These are phyloP conservation scores for Candida taoyuanica DNA, from an alignment of 805 yeast genomes.

Conservation along the genomic window DNA sequence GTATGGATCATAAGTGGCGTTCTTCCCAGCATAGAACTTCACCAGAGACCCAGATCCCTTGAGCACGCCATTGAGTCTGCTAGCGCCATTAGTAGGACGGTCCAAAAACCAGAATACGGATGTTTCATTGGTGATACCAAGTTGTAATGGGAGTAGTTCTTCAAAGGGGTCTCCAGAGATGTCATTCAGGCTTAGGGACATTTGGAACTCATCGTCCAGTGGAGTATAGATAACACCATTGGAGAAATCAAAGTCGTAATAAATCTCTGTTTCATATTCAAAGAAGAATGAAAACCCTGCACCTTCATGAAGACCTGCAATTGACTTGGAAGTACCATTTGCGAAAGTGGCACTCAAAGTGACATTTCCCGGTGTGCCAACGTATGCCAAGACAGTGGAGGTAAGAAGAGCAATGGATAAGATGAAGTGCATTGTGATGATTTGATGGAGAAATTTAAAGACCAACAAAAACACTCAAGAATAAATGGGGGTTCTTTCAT, in stretches of 20 bases:
- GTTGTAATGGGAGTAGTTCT: slow-evolving; percentile 9
- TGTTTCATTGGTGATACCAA: slow-evolving; percentile 5
- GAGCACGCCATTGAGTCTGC: slow-evolving; percentile 22
- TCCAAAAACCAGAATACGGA: slow-evolving; percentile 8
- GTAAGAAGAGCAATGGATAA: no score
- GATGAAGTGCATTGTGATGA: no score
- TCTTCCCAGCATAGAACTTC: slow-evolving; percentile 38
- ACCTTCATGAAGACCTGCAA: slow-evolving; percentile 19
- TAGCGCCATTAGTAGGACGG: slow-evolving; percentile 3
- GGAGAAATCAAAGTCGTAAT: background rate
- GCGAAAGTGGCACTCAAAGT: slow-evolving; percentile 3
- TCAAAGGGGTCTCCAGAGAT: background rate
- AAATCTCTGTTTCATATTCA: background rate
- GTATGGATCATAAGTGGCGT: slow-evolving; percentile 40
- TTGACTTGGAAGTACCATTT: slow-evolving; percentile 5
- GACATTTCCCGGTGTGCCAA: slow-evolving; percentile 1
- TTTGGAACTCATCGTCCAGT: background rate
- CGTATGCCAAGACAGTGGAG: no score
- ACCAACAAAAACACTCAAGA: no score
- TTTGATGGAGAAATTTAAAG: no score
- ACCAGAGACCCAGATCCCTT: slow-evolving; percentile 26
- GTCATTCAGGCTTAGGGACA: slow-evolving; percentile 1
- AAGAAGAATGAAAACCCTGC: slow-evolving; percentile 19
- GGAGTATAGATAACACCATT: background rate
- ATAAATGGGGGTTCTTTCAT: no score